These are phyloP conservation scores for Talaromyces sp. DNA, from an alignment of 2,329 filamentous ascomycete species.

Conservation along the genomic window DNA sequence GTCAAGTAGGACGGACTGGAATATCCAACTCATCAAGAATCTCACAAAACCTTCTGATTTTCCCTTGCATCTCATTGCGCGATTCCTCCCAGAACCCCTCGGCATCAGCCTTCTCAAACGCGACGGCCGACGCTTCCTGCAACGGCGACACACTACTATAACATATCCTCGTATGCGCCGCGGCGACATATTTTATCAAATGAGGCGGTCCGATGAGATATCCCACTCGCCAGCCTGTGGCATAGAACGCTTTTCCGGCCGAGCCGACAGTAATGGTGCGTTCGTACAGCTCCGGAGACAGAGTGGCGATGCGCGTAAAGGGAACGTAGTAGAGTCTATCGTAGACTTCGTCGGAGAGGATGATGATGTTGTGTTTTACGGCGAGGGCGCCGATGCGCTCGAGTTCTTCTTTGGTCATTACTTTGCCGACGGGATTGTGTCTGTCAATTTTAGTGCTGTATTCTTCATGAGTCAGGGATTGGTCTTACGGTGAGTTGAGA, in stretches of 20 bases:
- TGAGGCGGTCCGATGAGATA: slow-evolving; percentile 89
- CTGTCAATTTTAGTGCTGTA: slow-evolving; percentile 22
- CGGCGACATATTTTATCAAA: slow-evolving; percentile 84
- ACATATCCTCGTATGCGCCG: slow-evolving; percentile 93
- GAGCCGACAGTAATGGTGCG: slow-evolving; percentile 92
- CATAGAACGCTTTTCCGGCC: slow-evolving; percentile 97
- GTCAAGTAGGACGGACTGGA: slow-evolving; percentile 43
- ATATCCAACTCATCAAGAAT: slow-evolving; percentile 72
- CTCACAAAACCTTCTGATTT: slow-evolving; percentile 82
- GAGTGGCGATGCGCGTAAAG: slow-evolving; percentile 85
- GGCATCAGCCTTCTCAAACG: slow-evolving; percentile 84
- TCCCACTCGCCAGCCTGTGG: slow-evolving; percentile 93
- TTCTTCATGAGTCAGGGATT: not conserved
- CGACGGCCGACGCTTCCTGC: slow-evolving; percentile 90
- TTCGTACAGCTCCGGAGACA: slow-evolving; percentile 83
- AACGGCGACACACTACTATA: slow-evolving; percentile 90
- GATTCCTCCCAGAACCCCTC: slow-evolving; percentile 84
- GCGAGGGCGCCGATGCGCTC: slow-evolving; percentile 81
- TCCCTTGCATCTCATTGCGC: slow-evolving; percentile 81
- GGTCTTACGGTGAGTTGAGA: slow-evolving; percentile 49
- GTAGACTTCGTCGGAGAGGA: slow-evolving; percentile 90
- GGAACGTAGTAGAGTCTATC: slow-evolving; percentile 93
- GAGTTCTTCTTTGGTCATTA: slow-evolving; percentile 81
- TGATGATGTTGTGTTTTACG: slow-evolving; percentile 89
- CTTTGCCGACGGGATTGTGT: slow-evolving; percentile 96